Conservation (phyloP, 495 filamentous ascomycete genomes). For the Pseudotulostoma volvatum region DNA sequence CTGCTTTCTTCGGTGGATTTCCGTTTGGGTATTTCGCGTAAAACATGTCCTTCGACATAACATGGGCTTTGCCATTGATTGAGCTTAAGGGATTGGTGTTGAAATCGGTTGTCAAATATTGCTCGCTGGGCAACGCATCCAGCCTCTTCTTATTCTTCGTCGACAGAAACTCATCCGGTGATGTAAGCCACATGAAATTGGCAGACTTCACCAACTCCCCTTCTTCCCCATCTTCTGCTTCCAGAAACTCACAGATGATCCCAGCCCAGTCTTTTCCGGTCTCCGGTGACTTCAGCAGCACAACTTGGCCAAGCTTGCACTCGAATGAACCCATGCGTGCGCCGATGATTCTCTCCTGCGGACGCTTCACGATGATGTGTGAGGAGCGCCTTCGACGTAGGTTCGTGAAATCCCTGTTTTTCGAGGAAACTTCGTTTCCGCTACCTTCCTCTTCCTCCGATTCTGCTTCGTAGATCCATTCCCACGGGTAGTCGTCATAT, state of each 20-base stretch:
- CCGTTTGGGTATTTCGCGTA: conserved; percentile 55
- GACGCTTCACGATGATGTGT: conserved; percentile 8
- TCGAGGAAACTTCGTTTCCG: conserved; percentile 23
- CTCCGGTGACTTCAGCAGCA: conserved; percentile 73
- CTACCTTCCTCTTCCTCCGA: conserved; percentile 11
- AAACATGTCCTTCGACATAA: conserved; percentile 59
- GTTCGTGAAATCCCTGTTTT: conserved; percentile 1
- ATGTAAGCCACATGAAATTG: conserved; percentile 84
- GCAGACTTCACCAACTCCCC: conserved; percentile 38
- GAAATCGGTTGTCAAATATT: conserved; percentile 74
- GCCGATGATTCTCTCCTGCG: conserved; percentile 43
- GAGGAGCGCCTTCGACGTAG: conserved; percentile 14
- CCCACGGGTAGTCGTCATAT: conserved; percentile 72
- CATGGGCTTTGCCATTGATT: conserved; percentile 71
- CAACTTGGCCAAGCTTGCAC: conserved; percentile 63
- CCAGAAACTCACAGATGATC: conserved; percentile 63
- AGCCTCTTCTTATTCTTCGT: conserved; percentile 65
- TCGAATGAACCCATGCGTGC: conserved; percentile 77
- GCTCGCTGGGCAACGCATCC: conserved; percentile 75
- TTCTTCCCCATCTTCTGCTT: conserved; percentile 45
- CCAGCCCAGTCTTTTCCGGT: conserved; percentile 78
- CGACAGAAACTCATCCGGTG: conserved; percentile 63
- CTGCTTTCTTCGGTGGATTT: conserved; percentile 47
- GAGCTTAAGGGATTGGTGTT: conserved; percentile 76
- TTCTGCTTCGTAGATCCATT: conserved; percentile 62